phyloP scores from a whole-genome alignment of 805 yeast species.

The Monosporozyma siamensis region DNA sequence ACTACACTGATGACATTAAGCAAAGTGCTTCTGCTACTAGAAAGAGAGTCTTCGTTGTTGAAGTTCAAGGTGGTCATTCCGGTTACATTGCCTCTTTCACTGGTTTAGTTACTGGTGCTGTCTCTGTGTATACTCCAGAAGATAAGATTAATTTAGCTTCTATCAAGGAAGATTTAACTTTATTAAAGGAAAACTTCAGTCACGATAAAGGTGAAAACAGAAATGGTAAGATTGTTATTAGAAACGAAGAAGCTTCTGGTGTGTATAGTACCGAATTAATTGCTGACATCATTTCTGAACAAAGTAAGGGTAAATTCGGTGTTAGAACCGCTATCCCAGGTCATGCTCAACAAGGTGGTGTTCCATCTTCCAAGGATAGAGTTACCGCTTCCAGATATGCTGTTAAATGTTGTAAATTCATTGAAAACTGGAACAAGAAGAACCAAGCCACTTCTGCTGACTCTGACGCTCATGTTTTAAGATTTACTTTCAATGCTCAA shows the following conservation, averaged over 20 bases:
- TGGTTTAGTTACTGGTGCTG: slow-evolving; percentile 82
- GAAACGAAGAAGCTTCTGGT: slow-evolving; percentile 73
- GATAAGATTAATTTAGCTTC: slow-evolving; percentile 59
- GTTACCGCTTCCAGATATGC: slow-evolving; percentile 84
- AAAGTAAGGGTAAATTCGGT: slow-evolving; percentile 69
- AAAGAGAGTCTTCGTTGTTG: slow-evolving; percentile 90
- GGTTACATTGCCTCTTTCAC: slow-evolving; percentile 88
- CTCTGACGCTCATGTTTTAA: slow-evolving; percentile 37
- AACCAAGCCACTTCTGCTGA: slow-evolving; percentile 27
- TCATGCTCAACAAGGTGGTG: slow-evolving; percentile 95
- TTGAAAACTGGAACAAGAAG: slow-evolving; percentile 51
- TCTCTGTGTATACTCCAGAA: slow-evolving; percentile 87
- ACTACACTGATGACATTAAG: slow-evolving; percentile 91
- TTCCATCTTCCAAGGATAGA: slow-evolving; percentile 91
- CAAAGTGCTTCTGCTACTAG: slow-evolving; percentile 92
- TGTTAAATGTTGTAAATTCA: slow-evolving; percentile 78
- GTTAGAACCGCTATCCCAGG: slow-evolving; percentile 96
- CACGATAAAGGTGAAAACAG: slow-evolving; percentile 70
- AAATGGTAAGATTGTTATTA: slow-evolving; percentile 77
- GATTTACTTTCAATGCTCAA: slow-evolving; percentile 40
- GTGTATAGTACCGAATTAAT: slow-evolving; percentile 76
- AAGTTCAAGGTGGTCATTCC: slow-evolving; percentile 95
- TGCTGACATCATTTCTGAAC: slow-evolving; percentile 75
- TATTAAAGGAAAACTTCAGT: slow-evolving; percentile 57
- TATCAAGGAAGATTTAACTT: slow-evolving; percentile 65